Base-by-base conservation (phyloP, 78 protist genomes). In the Protostelium mycophagum region DNA sequence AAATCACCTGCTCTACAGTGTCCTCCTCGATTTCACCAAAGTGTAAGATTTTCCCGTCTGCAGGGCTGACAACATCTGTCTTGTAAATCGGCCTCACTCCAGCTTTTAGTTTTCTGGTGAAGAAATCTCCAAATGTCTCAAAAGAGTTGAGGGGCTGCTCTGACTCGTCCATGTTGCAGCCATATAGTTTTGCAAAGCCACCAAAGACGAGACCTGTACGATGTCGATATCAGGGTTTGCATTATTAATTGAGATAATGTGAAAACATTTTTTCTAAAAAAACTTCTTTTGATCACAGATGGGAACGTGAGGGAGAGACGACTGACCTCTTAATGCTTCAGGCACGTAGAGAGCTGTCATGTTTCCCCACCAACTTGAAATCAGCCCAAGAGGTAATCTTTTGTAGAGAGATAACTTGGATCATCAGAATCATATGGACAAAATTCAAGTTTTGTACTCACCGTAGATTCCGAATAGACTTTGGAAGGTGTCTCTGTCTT, bases 301-400 rank as follows among this genome's bases (percentile, higher is more conserved):
- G 73, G 73, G 16, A 51, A 51, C 5, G 73, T 25, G 5, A 51
- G 73, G 5, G 73, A 51, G 73, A 51, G 73, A 51, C 73, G 73
- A 51, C 73, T 51, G 73, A 51, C 73, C 73, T 63, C 94, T 88
- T 25, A 88, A 23, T 1, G 73, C 10, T 25, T 85, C 37, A 63
- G 94, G 94, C 37, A 91, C 1, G 35, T 88, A 84, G n/a, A 88
- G 83, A n/a, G 63, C 31, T 38, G 94, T 91, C 16, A 91, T 36
- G 38, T 88, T 91, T 36, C 94, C 94, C 94, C 94, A 91, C 28
- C 86, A 23, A 85, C 87, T 38, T 5, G 94, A 91, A 83, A 91
- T 91, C 0, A 91, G 36, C n/a, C 94, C 37, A 38, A 91, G 88
- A 89, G 94, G 94, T 35, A 91, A 89, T 88, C 94, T 88, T 25